Evolutionary conservation across 1,284 basidiomycete genomes (phyloP).

Genomic region (Cryptococcus sp.): DNA sequence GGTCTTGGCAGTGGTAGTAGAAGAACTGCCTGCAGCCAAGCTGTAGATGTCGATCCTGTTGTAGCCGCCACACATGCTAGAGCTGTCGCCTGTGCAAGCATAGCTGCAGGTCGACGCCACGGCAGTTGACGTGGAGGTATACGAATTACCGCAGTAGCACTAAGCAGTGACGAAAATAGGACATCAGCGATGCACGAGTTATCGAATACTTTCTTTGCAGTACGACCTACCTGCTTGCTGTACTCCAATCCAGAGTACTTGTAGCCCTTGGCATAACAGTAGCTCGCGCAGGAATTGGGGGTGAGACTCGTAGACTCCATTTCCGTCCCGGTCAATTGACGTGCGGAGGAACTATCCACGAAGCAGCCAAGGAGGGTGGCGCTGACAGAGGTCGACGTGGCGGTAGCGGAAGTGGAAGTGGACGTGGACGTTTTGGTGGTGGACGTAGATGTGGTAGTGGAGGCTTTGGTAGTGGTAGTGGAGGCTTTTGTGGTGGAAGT

Average conservation of each 20-base stretch:
- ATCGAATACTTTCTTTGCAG: not conserved
- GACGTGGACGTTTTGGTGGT: constrained; percentile 8
- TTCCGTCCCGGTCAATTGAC: constrained; percentile 21
- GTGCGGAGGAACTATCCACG: constrained; percentile 18
- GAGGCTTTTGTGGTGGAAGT: constrained; percentile 29
- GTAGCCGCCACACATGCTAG: constrained; percentile 21
- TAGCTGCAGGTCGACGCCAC: constrained; percentile 14
- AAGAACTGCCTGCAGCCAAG: not conserved
- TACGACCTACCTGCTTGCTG: constrained; percentile 21
- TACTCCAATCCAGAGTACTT: constrained; percentile 29
- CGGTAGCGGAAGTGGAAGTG: constrained; percentile 12
- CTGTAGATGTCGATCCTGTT: constrained; percentile 32
- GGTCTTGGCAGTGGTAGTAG: not conserved
- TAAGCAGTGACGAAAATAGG: not conserved
- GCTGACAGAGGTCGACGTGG: constrained; percentile 16
- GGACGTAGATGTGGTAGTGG: constrained; percentile 4
- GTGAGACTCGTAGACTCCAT: constrained; percentile 17
- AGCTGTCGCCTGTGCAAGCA: constrained; percentile 20
- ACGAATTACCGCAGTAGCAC: constrained; percentile 29
- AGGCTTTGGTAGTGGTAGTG: constrained; percentile 23
- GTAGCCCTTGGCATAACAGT: constrained; percentile 23
- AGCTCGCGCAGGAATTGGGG: constrained; percentile 17
- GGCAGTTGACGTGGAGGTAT: constrained; percentile 3
- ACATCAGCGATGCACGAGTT: constrained; percentile 1
- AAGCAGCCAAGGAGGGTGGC: constrained; percentile 37